Conservation (phyloP, 2,329 filamentous ascomycete genomes). For the Fusarium bactridioides region DNA sequence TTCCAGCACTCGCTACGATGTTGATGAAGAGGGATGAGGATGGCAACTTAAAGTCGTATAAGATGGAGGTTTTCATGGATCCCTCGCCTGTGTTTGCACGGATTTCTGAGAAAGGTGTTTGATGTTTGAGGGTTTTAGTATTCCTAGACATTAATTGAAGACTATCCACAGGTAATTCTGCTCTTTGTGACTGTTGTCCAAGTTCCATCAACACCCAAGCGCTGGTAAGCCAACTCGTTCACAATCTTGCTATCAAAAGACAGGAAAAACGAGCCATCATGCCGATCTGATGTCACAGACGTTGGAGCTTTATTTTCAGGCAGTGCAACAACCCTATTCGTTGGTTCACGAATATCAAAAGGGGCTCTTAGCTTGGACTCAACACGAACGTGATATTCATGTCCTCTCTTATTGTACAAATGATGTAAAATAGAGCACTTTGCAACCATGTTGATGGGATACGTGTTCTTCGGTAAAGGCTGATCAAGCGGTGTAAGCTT, state of each 20-base stretch:
- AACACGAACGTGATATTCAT: conserved; percentile 2
- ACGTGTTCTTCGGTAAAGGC: conserved; percentile 42
- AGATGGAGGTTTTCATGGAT: background rate
- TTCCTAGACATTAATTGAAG: background rate
- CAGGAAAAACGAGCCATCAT: background rate
- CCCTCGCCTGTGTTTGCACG: background rate
- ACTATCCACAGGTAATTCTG: background rate
- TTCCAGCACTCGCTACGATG: background rate
- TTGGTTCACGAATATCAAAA: conserved; percentile 28
- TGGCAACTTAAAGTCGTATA: background rate
- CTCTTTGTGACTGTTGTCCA: conserved; percentile 21
- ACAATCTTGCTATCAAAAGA: background rate
- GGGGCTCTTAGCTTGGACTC: conserved; percentile 7
- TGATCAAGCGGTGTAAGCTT: conserved; percentile 45
- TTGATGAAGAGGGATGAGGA: background rate
- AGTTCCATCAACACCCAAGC: conserved; percentile 9
- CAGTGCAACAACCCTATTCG: conserved; percentile 20
- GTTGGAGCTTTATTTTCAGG: background rate
- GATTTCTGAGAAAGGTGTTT: conserved; percentile 1
- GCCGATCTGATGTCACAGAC: background rate
- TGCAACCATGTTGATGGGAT: conserved; percentile 39
- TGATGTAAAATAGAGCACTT: background rate
- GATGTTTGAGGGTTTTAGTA: background rate
- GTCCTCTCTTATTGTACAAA: background rate
- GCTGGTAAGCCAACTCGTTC: conserved; percentile 21